Evolutionary conservation across 1,139 yeast genomes (phyloP).

Genomic region (Geotrichum carabidarum): DNA sequence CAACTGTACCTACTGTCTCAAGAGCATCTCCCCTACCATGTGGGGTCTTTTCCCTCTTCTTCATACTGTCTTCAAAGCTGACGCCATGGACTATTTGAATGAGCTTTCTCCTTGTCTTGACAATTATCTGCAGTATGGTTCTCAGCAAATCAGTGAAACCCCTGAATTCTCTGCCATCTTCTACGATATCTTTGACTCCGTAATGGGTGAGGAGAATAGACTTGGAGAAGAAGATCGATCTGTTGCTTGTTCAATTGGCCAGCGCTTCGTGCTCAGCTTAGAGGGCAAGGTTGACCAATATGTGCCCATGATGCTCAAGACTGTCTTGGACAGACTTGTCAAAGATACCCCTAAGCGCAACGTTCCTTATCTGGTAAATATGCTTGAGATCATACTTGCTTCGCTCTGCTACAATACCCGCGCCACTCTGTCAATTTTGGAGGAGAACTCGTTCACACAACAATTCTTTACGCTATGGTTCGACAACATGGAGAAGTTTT

Average conservation of each 20-base stretch:
- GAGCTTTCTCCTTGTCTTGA: conserved; percentile 72
- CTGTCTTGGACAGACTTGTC: conserved; percentile 30
- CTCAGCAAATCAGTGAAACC: conserved; percentile 42
- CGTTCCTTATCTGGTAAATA: conserved; percentile 48
- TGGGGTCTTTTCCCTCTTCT: conserved; percentile 66
- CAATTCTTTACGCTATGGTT: conserved; percentile 68
- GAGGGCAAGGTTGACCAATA: conserved; percentile 39
- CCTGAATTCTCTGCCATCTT: conserved; percentile 31
- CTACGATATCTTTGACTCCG: conserved; percentile 37
- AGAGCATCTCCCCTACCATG: conserved; percentile 64
- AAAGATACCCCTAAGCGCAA: conserved; percentile 34
- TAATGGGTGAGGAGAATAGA: conserved; percentile 39
- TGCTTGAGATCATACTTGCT: conserved; percentile 61
- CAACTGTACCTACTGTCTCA: conserved; percentile 70
- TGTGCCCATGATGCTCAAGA: conserved; percentile 42
- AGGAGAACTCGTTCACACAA: conserved; percentile 44
- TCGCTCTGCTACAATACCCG: conserved; percentile 59
- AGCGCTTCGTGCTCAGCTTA: conserved; percentile 50
- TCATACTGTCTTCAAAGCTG: conserved; percentile 48
- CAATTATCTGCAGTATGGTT: conserved; percentile 73
- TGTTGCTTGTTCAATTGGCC: conserved; percentile 51
- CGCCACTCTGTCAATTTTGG: conserved; percentile 51
- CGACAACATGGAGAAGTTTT: conserved; percentile 48
- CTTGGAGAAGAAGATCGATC: conserved; percentile 49
- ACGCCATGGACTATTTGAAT: conserved; percentile 59